These are phyloP conservation scores for Ceratocystis smalleyi DNA, from an alignment of 2,329 filamentous ascomycete species.

Conservation along the genomic window DNA sequence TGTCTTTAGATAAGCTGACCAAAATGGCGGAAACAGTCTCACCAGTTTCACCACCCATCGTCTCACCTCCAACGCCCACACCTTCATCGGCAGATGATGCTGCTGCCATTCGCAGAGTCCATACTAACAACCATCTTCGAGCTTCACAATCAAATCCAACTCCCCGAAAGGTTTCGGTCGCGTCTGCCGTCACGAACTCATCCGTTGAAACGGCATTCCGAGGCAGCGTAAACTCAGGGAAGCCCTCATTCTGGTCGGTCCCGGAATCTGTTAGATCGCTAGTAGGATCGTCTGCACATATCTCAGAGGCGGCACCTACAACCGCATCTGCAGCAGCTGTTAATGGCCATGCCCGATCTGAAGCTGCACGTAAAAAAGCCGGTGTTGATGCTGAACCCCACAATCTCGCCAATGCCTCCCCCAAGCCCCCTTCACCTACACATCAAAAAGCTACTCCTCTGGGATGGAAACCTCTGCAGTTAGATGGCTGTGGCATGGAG, in stretches of 20 bases:
- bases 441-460: background rate
- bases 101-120: constrained; percentile 6
- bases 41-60: constrained; percentile 1
- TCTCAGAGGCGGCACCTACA: constrained; percentile 8
- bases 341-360: background rate
- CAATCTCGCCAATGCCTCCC: background rate
- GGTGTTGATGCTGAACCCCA: background rate
- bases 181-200: background rate
- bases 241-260: constrained; percentile 14
- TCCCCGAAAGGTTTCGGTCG: background rate
- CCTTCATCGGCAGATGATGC: background rate
- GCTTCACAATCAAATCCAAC: background rate
- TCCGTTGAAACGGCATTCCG: constrained; percentile 8
- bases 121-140: constrained; percentile 7
- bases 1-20: background rate
- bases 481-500: background rate
- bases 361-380: background rate
- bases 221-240: constrained; percentile 14
- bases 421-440: background rate
- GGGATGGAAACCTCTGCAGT: background rate
- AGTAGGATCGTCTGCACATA: constrained; percentile 12
- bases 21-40: constrained; percentile 1
- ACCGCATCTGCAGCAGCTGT: background rate
- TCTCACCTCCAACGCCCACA: constrained; percentile 4
- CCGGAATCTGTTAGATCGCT: constrained; percentile 10